Evolutionary conservation across 2,329 filamentous ascomycete genomes (phyloP).

Genomic region (Tolypocladium tundrense): DNA sequence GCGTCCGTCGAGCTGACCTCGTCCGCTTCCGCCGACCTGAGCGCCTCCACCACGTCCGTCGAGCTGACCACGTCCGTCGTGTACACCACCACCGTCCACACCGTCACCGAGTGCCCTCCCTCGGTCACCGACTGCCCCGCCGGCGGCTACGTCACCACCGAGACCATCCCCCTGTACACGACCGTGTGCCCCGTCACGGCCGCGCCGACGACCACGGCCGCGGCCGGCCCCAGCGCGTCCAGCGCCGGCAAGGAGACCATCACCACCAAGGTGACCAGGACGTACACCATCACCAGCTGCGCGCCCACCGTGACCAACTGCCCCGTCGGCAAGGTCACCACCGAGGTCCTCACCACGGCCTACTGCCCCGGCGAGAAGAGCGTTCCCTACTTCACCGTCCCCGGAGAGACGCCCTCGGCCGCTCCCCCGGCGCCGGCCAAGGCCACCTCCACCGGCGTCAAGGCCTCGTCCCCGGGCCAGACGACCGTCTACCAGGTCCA

Average conservation of each 20-base stretch:
- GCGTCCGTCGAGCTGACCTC: constrained; percentile 12
- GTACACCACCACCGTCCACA: constrained; percentile 28
- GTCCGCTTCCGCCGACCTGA: constrained; percentile 10
- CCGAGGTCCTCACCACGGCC: constrained; percentile 7
- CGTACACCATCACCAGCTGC: constrained; percentile 48
- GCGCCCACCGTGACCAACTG: constrained; percentile 48
- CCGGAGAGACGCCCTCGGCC: neutral
- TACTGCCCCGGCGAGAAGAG: constrained; percentile 7
- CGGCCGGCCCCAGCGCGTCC: neutral
- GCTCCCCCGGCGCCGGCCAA: neutral
- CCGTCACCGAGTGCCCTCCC: constrained; percentile 41
- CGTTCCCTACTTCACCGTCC: neutral
- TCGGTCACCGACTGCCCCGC: constrained; percentile 23
- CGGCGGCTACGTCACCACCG: constrained; percentile 20
- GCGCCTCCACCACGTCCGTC: constrained; percentile 8
- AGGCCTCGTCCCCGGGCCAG: neutral
- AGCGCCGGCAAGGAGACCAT: constrained; percentile 26
- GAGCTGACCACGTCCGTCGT: constrained; percentile 20
- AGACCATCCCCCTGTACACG: constrained; percentile 28
- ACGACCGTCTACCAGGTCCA: neutral
- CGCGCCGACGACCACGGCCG: neutral
- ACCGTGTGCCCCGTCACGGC: constrained; percentile 27
- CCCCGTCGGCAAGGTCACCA: constrained; percentile 19
- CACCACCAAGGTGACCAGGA: constrained; percentile 41
- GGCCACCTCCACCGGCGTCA: neutral